Base-by-base conservation (phyloP, 164 flowering plant species). In the Platanus orientalis region DNA sequence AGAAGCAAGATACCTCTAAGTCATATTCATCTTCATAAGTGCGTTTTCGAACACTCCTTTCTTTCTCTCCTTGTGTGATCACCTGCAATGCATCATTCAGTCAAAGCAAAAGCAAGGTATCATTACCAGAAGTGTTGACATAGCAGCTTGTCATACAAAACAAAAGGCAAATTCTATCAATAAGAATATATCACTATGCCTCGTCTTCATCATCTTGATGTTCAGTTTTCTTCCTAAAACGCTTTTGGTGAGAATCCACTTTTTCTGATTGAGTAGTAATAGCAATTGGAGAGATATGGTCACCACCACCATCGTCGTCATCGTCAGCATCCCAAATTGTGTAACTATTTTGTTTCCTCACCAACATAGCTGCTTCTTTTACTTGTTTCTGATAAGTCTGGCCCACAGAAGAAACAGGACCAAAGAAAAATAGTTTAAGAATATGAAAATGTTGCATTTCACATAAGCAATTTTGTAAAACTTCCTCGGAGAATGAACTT, bases 341-440 rank as follows among this genome's bases (percentile, higher is more conserved):
- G 58, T 88, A 91, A 6, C 74, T 80, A 64, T 69, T 81, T 72
- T 89, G 98, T 81, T 83, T 93, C 73, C 68, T 82, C 3, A 64
- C 97, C 64, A 88, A 55, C 80, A 85, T 61, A 0, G 96, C 92
- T 19, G 99, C 99, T 65, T 85, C 99, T 71, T 76, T 77, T 80
- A 89, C 99, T 71, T 84, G 85, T 66, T 80, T 83, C 57, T 79
- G 88, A 68, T 94, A 94, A 54, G 51, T 63, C 98, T 92, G 78
- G 50, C 12, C 61, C 34, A 45, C 39, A 57, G 21, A 61, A 45
- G 44, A 58, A 42, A 21, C 47, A n/a, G n/a, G n/a, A n/a, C n/a
- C n/a, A n/a, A n/a, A n/a, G n/a, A n/a, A n/a, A n/a, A n/a, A n/a
- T n/a, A n/a, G n/a, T n/a, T n/a, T n/a, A n/a, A 27, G 29, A 58